Conservation (phyloP, 306 rosid species). For the Comarum palustre region DNA sequence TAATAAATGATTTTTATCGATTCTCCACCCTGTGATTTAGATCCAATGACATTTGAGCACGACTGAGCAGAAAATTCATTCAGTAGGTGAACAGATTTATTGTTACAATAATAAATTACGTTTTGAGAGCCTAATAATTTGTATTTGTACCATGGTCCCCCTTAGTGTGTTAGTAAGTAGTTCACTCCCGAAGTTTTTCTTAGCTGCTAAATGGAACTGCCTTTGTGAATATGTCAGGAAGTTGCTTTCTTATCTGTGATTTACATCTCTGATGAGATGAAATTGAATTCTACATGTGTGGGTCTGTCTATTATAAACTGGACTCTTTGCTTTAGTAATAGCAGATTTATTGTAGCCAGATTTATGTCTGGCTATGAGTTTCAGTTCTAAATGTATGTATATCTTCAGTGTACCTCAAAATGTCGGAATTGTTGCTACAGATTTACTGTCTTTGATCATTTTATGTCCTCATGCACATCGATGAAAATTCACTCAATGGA, state of each 20-base stretch:
- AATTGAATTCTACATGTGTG: neutral
- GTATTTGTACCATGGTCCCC: neutral
- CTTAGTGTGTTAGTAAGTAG: neutral
- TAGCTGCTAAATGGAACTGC: neutral
- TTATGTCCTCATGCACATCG: slow-evolving; percentile 11
- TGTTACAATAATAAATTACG: neutral
- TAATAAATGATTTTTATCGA: too few relatives aligned
- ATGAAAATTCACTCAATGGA: neutral
- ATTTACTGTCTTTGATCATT: too few relatives aligned
- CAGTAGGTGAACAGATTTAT: neutral
- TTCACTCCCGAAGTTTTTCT: neutral
- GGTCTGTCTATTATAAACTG: neutral
- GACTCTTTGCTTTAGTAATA: neutral
- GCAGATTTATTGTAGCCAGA: neutral
- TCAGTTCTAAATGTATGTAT: neutral
- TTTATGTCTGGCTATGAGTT: slow-evolving; percentile 1
- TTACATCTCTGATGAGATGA: neutral
- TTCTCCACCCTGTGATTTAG: neutral
- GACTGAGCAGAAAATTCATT: neutral
- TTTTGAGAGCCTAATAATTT: neutral
- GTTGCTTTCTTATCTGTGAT: neutral
- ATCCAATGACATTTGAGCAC: neutral
- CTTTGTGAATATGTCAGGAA: neutral
- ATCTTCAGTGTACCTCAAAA: neutral
- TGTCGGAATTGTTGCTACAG: too few relatives aligned